Percentiles rank a stretch among this genome's conserved stretches.
phyloP scores from a whole-genome alignment of 495 filamentous ascomycete genomes.

The Hypoxylon fuscum region DNA sequence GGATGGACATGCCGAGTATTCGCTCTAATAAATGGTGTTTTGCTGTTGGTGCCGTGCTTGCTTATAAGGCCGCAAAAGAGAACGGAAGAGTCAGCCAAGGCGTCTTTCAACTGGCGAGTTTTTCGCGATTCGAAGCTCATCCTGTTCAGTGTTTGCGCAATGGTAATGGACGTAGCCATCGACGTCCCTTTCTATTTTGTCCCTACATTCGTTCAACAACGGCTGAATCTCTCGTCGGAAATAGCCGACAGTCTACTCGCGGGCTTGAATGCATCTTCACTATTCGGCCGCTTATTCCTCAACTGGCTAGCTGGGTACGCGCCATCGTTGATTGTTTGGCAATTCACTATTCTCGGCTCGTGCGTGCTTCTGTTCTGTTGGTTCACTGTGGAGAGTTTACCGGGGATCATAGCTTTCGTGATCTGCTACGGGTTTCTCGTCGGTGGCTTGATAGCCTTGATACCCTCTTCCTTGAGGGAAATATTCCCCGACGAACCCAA shows the following conservation, averaged over 20 bases:
- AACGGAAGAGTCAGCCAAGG: conserved; percentile 21
- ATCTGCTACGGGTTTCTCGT: conserved; percentile 53
- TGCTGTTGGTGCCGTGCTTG: conserved; percentile 55
- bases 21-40: conserved; percentile 61
- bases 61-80: conserved; percentile 54
- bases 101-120: conserved; percentile 50
- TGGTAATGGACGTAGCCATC: conserved; percentile 69
- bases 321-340: conserved; percentile 61
- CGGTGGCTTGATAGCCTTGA: conserved; percentile 51
- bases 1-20: conserved; percentile 71
- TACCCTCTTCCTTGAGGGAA: conserved; percentile 40
- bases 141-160: conserved; percentile 61
- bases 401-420: conserved; percentile 51
- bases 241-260: conserved; percentile 60
- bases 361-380: conserved; percentile 49
- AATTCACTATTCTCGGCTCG: conserved; percentile 68
- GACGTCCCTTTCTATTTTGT: conserved; percentile 73
- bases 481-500: conserved; percentile 35
- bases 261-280: conserved; percentile 70
- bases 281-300: conserved; percentile 71
- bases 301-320: conserved; percentile 64
- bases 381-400: conserved; percentile 41
- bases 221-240: conserved; percentile 55
- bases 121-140: conserved; percentile 53
- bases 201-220: conserved; percentile 55